Percentiles rank a stretch among this genome's conserved stretches.
These are phyloP conservation scores for Cladophialophora carrionii DNA, from an alignment of 2,329 filamentous ascomycete species.

Conservation along the genomic window DNA sequence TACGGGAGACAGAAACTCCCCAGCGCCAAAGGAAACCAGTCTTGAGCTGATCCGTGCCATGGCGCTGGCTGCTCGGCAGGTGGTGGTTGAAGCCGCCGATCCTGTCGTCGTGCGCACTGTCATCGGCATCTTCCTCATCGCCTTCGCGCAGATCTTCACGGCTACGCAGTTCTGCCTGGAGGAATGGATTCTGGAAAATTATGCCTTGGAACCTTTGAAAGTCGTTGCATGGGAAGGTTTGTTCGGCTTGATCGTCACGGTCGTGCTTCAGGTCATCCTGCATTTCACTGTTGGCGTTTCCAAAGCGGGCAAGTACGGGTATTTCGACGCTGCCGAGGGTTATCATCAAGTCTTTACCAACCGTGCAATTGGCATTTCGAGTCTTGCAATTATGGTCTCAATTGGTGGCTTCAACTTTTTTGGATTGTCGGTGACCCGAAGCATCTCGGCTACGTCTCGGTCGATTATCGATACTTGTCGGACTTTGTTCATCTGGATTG, in stretches of 20 bases:
- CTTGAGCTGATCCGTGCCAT: slow-evolving; percentile 39
- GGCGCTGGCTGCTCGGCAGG: slow-evolving; percentile 45
- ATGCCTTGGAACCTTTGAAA: slow-evolving; percentile 78
- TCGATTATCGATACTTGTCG: slow-evolving; percentile 97
- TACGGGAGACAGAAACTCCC: slow-evolving; percentile 53
- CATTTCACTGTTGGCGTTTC: slow-evolving; percentile 78
- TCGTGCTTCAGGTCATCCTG: slow-evolving; percentile 76
- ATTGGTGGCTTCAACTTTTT: slow-evolving; percentile 99
- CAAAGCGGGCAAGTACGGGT: slow-evolving; percentile 72
- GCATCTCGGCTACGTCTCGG: slow-evolving; percentile 86
- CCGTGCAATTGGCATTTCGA: slow-evolving; percentile 71
- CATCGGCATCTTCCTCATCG: slow-evolving; percentile 85
- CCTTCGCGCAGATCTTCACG: slow-evolving; percentile 93
- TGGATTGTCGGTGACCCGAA: slow-evolving; percentile 86
- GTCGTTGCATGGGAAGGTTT: slow-evolving; percentile 96
- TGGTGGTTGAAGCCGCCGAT: slow-evolving; percentile 49
- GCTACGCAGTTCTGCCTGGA: slow-evolving; percentile 95
- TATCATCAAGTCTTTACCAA: slow-evolving; percentile 78
- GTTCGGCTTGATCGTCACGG: slow-evolving; percentile 82
- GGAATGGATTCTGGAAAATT: slow-evolving; percentile 84
- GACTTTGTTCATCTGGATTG: slow-evolving; percentile 97
- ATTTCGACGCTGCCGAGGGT: slow-evolving; percentile 88
- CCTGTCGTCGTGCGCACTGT: slow-evolving; percentile 69
- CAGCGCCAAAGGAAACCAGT: slow-evolving; percentile 42
- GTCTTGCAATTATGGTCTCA: slow-evolving; percentile 91